These are phyloP conservation scores for Leucocoprinus sp. DNA, from an alignment of 768 basidiomycete genomes.

Conservation along the genomic window DNA sequence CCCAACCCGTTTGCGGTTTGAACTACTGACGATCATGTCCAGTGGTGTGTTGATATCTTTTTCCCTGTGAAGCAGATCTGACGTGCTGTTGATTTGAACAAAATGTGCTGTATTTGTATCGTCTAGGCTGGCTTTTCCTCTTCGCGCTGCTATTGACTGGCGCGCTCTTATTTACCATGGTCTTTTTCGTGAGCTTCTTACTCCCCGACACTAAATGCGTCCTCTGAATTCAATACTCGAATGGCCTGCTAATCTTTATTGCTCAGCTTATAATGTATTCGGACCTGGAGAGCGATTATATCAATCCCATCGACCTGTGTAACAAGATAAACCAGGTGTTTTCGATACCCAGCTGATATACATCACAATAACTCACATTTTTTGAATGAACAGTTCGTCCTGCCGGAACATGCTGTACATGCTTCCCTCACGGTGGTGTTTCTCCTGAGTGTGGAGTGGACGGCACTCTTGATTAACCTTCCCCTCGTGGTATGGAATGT, in stretches of 20 bases:
- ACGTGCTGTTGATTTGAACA: neutral
- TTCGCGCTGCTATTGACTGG: conserved; percentile 92
- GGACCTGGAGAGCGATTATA: conserved; percentile 97
- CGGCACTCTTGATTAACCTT: conserved; percentile 79
- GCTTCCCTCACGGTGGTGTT: conserved; percentile 82
- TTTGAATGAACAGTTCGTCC: conserved; percentile 64
- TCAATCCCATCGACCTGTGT: conserved; percentile 99
- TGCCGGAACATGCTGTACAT: conserved; percentile 93
- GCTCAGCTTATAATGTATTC: conserved; percentile 98
- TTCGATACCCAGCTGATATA: neutral
- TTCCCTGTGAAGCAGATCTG: neutral
- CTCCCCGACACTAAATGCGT: neutral
- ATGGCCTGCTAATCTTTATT: neutral
- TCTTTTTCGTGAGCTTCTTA: conserved; percentile 83
- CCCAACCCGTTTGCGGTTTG: neutral
- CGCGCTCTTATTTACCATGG: conserved; percentile 91
- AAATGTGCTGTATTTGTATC: neutral
- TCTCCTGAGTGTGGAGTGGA: conserved; percentile 89
- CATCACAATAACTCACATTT: neutral
- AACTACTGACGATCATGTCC: conserved; percentile 4
- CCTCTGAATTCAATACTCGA: neutral
- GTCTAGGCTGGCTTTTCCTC: conserved; percentile 87
- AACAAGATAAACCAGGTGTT: conserved; percentile 95
- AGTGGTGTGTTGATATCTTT: neutral
- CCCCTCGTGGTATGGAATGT: conserved; percentile 86